phyloP scores from a whole-genome alignment of 306 rosid species.

The Trifolium subterraneum region DNA sequence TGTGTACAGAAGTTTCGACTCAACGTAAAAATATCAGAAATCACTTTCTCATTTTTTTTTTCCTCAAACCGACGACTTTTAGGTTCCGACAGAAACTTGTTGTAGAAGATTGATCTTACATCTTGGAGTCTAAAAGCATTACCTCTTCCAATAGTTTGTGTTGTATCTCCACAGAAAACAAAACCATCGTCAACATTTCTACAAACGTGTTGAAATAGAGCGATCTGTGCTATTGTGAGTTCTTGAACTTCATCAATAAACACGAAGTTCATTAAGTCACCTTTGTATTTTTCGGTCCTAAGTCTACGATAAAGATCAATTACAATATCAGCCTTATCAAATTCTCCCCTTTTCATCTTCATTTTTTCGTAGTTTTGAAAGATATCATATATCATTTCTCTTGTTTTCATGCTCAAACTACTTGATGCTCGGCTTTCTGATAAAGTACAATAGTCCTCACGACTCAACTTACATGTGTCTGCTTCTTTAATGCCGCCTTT shows the following conservation, averaged over 20 bases:
- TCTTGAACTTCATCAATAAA: constrained; percentile 86
- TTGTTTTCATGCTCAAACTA: constrained; percentile 44
- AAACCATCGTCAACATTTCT: constrained; percentile 75
- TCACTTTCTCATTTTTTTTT: constrained; percentile 53
- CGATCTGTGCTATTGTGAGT: constrained; percentile 67
- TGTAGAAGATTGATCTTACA: constrained; percentile 61
- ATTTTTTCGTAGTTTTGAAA: constrained; percentile 62
- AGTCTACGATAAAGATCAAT: constrained; percentile 61
- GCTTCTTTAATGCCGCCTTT: constrained; percentile 61
- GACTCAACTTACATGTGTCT: constrained; percentile 52
- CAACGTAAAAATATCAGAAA: constrained; percentile 57
- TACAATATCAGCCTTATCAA: constrained; percentile 72
- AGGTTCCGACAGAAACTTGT: constrained; percentile 52
- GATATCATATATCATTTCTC: constrained; percentile 56
- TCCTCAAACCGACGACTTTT: not conserved
- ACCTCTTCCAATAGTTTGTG: constrained; percentile 73
- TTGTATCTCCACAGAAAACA: constrained; percentile 81
- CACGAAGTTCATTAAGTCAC: constrained; percentile 61
- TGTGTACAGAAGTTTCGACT: constrained; percentile 68
- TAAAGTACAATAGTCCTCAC: constrained; percentile 50
- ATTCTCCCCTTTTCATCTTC: constrained; percentile 65
- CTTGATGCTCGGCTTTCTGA: constrained; percentile 49
- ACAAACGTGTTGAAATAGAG: constrained; percentile 64
- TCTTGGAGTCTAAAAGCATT: constrained; percentile 76
- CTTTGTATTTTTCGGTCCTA: constrained; percentile 44